Evolutionary conservation across 345 rosid species (phyloP), one percentile per base, ranked within the genome.

Genomic region (Draba incana): DNA sequence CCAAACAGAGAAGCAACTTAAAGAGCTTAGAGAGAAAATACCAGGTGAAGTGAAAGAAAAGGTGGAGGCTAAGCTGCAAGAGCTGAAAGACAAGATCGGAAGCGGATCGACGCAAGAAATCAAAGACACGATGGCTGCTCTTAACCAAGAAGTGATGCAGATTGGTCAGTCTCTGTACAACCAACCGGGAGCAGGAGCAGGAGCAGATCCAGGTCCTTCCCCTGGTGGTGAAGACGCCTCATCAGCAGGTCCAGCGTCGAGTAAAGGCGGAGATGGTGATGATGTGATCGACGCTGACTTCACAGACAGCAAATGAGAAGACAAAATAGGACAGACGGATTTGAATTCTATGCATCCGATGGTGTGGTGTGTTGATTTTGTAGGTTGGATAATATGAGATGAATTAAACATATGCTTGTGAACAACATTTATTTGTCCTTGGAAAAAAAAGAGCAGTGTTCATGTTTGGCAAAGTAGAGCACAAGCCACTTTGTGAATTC

Each of bases 61-160:
- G 78, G 97, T 90, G 1, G 97, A 93, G 83, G 82, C 81, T 2
- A 90, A 93, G 76, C 84, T 93, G 2, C 81, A 88, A 77, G 94
- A 87, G 77, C 92, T 93, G 35, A 86, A 81, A 82, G 95, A 90
- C 57, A 85, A 90, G 52, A 78, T 93, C n/a, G 78, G 81, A 4
- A 86, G 78, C 3, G 94, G 84, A 12, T 64, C 90, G 6, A 93
- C 96, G 1, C 97, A 93, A 75, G 78, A 50, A 1, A 88, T 93
- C 37, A 90, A 90, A 72, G 97, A 90, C 10, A 77, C 97, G 10
- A 87, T 90, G 84, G 82, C 97, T 48, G 89, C 96, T 3, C 85
- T 90, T 10, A 93, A 93, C 78, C 96, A 88, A 67, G 98, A 90
- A 74, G 96, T 90, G 45, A 90, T 93, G 94, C 98, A 93, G 78